Conservation (phyloP, 2,329 filamentous ascomycete species). For the Leptographium galeiforme region DNA sequence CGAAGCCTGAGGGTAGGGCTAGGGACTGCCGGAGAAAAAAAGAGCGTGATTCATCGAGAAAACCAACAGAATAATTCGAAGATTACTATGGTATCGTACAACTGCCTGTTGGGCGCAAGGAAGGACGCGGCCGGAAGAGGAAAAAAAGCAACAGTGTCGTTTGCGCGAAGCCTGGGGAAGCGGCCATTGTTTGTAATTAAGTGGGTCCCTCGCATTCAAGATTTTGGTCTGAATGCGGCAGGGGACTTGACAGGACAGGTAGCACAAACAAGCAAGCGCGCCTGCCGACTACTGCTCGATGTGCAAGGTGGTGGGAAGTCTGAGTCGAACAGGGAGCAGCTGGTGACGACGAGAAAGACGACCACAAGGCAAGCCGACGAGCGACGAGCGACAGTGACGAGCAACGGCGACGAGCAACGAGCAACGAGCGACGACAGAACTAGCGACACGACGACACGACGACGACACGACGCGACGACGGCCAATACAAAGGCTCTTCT, state of each 20-base stretch:
- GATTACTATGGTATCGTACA: not conserved
- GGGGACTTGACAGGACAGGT: not conserved
- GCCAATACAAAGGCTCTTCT: too few species aligned
- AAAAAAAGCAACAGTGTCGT: not conserved
- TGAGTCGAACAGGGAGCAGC: not conserved
- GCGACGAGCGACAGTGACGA: not conserved
- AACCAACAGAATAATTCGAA: not conserved
- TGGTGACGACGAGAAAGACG: not conserved
- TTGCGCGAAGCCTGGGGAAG: not conserved
- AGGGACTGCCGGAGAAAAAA: not conserved
- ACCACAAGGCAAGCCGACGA: not conserved
- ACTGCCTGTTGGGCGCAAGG: not conserved
- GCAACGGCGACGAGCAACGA: not conserved
- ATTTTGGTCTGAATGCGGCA: not conserved
- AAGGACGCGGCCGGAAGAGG: not conserved
- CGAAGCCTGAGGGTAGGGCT: not conserved
- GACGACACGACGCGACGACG: too few species aligned
- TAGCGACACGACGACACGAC: too few species aligned
- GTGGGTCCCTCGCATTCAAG: not conserved
- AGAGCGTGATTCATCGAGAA: not conserved
- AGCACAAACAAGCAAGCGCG: not conserved
- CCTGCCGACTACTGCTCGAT: not conserved
- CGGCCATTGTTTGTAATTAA: not conserved
- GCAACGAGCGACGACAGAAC: too few species aligned
- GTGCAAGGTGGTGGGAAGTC: not conserved